A percentile compares a stretch with the other conserved stretches of the same genome.
phyloP scores from a whole-genome alignment of 495 filamentous ascomycete species.

The Xylaria grammica region DNA sequence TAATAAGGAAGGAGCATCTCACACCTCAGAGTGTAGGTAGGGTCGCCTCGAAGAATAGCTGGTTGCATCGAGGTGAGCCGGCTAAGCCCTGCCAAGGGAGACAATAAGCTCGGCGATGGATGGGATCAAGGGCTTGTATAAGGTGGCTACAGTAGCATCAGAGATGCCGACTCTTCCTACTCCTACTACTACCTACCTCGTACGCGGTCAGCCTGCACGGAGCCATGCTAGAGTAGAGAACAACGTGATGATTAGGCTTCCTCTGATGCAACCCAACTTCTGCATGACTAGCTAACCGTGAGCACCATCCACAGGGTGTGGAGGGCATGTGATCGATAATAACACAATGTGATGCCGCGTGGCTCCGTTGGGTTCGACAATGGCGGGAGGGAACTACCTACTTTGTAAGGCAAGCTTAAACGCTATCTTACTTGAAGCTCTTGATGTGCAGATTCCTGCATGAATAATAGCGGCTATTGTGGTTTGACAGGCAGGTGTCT shows the following conservation, averaged over 20 bases:
- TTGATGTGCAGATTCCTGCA: conserved; percentile 3
- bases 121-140: neutral
- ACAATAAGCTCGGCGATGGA: neutral
- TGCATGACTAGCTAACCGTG: neutral
- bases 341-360: neutral
- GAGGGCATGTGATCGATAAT: neutral
- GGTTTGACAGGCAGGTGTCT: neutral
- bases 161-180: neutral
- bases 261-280: neutral
- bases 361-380: neutral
- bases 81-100: neutral
- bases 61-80: neutral
- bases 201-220: neutral
- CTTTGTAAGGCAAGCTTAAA: too few relatives aligned
- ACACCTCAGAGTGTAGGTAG: neutral
- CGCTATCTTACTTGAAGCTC: too few relatives aligned
- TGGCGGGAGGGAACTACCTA: conserved; percentile 5
- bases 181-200: too few relatives aligned
- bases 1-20: neutral
- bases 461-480: neutral
- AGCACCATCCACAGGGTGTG: neutral
- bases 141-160: neutral
- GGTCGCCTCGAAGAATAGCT: neutral
- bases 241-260: neutral
- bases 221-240: neutral